Base-by-base conservation (phyloP, 352 stramenopile genomes). In the Phytophthora nicotianae region DNA sequence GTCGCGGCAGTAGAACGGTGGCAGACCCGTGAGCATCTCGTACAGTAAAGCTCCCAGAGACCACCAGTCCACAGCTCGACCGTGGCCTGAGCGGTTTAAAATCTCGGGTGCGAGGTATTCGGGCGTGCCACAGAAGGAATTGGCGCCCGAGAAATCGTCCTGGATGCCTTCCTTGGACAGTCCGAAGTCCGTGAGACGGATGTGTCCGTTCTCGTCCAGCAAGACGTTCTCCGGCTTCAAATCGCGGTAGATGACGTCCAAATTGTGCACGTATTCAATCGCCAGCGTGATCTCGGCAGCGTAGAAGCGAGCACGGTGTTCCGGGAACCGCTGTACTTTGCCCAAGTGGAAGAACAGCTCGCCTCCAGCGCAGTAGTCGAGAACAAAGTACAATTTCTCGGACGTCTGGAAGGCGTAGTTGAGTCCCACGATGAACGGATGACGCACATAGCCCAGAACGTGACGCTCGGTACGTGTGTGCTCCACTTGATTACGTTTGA, bases 81-180 rank as follows among this genome's bases (percentile, higher is more conserved):
- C 97, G 70, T 99, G 97, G 40, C 97, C 97, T 21, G 85, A 90
- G 29, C 97, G 84, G 76, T 98, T 98, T 11, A 99, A 78, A 74
- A 99, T 99, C 89, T 99, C 97, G 7, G 97, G 97, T n/a, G 97
- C 96, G n/a, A 99, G 82, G 76, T 99, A 99, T 79, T 99, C 96
- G 16, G 97, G 97, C 40, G 97, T 99, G 45, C 97, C 97, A 62
- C 94, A 98, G 71, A 99, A 99, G 47, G 92, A 98, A 62, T 99
- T 97, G 19, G 97, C 97, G 40, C 97, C 97, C 5, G 83, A 93
- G 24, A 97, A 97, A 53, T 98, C 96, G 48, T 96, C 82, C 48
- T 91, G 80, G 47, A 92, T 94, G 29, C 83, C 85, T 64, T 93
- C 85, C 56, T 93, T 96, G 40, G 87, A 95, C 9, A 98, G 81